phyloP scores from a whole-genome alignment of 805 yeast genomes.

The Nakazawaea anatomiae region DNA sequence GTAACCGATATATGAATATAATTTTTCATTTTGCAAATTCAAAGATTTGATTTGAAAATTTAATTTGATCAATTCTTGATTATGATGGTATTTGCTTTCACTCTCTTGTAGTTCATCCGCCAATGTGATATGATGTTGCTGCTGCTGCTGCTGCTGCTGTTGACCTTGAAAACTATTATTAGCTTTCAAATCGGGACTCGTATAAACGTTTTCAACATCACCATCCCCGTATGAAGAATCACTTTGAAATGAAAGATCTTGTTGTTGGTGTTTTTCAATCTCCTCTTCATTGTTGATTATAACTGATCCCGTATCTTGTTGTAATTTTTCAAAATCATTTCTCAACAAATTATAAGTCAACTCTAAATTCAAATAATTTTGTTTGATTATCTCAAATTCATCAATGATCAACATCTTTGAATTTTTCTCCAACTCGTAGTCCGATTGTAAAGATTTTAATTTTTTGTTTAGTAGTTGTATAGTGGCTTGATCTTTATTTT shows the following conservation, averaged over 20 bases:
- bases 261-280: neutral
- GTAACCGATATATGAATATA: slow-evolving; percentile 52
- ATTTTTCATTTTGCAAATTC: slow-evolving; percentile 49
- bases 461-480: slow-evolving; percentile 20
- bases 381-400: slow-evolving; percentile 44
- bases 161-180: neutral
- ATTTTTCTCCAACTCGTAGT: slow-evolving; percentile 46
- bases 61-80: slow-evolving; percentile 45
- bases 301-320: neutral
- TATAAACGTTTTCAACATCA: slow-evolving; percentile 16
- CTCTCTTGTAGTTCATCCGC: neutral
- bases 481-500: slow-evolving; percentile 2
- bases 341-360: slow-evolving; percentile 21
- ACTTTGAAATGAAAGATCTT: slow-evolving; percentile 4
- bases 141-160: slow-evolving; percentile 1
- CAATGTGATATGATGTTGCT: slow-evolving; percentile 1
- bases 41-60: slow-evolving; percentile 49
- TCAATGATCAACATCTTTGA: slow-evolving; percentile 48
- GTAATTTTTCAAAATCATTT: slow-evolving; percentile 21
- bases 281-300: neutral
- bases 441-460: slow-evolving; percentile 36
- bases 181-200: neutral
- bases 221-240: slow-evolving; percentile 9
- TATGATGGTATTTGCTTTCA: slow-evolving; percentile 14
- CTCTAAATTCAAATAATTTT: slow-evolving; percentile 25